phyloP scores from a whole-genome alignment of 208 protist genomes.

The Lotmaria passim region DNA sequence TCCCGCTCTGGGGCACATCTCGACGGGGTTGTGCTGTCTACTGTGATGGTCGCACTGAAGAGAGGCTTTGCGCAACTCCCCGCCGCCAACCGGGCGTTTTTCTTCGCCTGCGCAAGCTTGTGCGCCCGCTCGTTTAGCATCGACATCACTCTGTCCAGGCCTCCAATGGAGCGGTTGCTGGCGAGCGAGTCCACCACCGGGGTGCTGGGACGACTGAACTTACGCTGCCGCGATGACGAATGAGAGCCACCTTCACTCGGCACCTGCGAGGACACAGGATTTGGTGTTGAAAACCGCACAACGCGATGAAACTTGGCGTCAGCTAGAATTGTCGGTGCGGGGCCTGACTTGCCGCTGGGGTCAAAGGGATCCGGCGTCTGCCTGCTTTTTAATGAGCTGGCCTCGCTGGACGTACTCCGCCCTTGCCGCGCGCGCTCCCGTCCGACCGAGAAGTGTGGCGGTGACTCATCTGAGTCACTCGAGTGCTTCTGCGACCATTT shows the following conservation, averaged over 20 bases:
- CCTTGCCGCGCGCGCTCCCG: neutral
- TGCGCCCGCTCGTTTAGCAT: too few species aligned
- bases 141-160: too few species aligned
- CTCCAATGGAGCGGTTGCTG: too few species aligned
- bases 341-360: neutral
- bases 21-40: too few species aligned
- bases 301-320: neutral
- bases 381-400: neutral
- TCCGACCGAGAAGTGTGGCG: neutral
- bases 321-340: neutral
- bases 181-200: too few species aligned
- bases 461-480: neutral
- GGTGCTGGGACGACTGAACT: too few species aligned
- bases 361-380: constrained; percentile 4
- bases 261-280: neutral
- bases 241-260: neutral
- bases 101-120: too few species aligned
- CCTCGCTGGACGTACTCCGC: neutral
- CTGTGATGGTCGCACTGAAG: too few species aligned
- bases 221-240: neutral
- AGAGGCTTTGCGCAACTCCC: too few species aligned
- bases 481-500: constrained; percentile 4
- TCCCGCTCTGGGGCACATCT: too few species aligned
- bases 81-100: too few species aligned
- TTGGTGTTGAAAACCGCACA: neutral